phyloP scores from a whole-genome alignment of 2,329 filamentous ascomycete genomes.

The Penicillium freii region DNA sequence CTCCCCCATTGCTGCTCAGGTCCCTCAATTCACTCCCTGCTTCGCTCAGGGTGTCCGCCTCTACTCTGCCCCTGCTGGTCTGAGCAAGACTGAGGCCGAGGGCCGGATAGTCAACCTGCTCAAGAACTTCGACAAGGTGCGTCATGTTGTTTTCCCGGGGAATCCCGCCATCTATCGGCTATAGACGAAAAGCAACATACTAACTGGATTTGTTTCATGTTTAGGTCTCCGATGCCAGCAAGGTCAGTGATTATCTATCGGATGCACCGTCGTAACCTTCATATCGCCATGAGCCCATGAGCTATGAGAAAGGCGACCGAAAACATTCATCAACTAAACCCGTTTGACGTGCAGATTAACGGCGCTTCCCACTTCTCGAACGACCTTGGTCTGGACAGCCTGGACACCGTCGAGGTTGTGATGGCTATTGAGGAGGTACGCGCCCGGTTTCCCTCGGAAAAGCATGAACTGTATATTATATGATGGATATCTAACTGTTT shows the following conservation, averaged over 20 bases:
- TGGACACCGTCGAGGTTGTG: conserved; percentile 98
- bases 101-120: conserved; percentile 88
- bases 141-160: conserved; percentile 28
- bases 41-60: conserved; percentile 69
- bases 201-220: conserved; percentile 7
- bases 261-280: conserved; percentile 3
- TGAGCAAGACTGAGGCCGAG: conserved; percentile 81
- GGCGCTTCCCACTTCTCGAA: conserved; percentile 87
- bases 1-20: conserved; percentile 55
- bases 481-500: conserved; percentile 19
- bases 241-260: conserved; percentile 33
- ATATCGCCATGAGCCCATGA: conserved; percentile 3
- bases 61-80: conserved; percentile 79
- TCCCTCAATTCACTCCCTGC: conserved; percentile 60
- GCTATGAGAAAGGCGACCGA: conserved; percentile 5
- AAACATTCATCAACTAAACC: conserved; percentile 22
- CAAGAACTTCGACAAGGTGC: conserved; percentile 95
- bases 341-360: conserved; percentile 65
- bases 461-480: not conserved
- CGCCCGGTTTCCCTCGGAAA: conserved; percentile 13
- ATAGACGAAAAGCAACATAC: not conserved
- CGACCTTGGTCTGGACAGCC: conserved; percentile 92
- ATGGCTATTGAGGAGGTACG: conserved; percentile 98
- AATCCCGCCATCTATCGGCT: conserved; percentile 2
- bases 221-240: conserved; percentile 41